A percentile compares a stretch with the other conserved stretches of the same genome.
These are phyloP conservation scores for Letharia lupina DNA, from an alignment of 495 filamentous ascomycete genomes.

Conservation along the genomic window DNA sequence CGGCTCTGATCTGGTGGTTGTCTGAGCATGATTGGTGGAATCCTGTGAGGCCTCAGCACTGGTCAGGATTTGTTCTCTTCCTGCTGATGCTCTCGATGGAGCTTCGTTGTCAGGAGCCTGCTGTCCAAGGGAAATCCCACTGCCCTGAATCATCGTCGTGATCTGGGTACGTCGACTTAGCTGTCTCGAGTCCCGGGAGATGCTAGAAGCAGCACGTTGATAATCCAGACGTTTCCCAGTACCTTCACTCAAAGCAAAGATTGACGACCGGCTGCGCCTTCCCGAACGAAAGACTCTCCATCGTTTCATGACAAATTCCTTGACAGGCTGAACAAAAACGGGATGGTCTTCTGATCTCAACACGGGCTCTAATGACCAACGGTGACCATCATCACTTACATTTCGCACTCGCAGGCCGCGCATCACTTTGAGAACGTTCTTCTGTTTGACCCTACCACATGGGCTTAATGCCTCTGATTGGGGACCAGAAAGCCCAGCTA, in stretches of 20 bases:
- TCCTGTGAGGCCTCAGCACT: neutral
- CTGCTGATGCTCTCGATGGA: neutral
- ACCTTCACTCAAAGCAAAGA: neutral
- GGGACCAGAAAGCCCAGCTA: neutral
- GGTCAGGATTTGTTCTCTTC: neutral
- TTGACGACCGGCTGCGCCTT: neutral
- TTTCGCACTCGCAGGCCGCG: neutral
- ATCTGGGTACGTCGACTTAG: neutral
- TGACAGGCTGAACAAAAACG: slow-evolving; percentile 6
- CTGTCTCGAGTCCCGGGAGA: slow-evolving; percentile 5
- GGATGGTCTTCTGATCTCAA: neutral
- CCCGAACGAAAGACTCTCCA: neutral
- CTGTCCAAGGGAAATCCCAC: neutral
- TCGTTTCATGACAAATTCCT: neutral
- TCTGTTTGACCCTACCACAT: neutral
- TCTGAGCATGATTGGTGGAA: neutral
- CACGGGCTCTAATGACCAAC: slow-evolving; percentile 1
- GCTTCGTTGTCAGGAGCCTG: neutral
- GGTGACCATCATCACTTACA: neutral
- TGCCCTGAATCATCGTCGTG: neutral
- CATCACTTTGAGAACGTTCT: neutral
- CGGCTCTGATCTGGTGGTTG: neutral
- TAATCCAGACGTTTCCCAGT: neutral
- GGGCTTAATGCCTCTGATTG: neutral
- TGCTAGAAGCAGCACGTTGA: neutral